Percentiles rank a stretch among this genome's conserved stretches.
These are phyloP conservation scores for Aureobasidium sp. DNA, from an alignment of 2,329 filamentous ascomycete genomes.

Conservation along the genomic window DNA sequence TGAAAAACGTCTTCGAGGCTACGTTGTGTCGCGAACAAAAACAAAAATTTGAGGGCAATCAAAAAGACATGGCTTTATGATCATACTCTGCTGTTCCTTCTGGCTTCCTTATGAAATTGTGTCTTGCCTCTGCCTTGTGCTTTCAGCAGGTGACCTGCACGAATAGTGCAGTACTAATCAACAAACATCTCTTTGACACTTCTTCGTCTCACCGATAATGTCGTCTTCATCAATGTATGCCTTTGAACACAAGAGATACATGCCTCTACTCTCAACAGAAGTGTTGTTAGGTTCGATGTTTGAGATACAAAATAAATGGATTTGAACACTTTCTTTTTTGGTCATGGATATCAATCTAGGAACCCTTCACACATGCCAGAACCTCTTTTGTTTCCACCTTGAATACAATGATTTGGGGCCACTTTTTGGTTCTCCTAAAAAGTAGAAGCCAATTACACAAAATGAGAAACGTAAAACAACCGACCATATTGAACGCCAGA, in stretches of 20 bases:
- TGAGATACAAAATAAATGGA: background rate
- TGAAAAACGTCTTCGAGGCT: conserved; percentile 13
- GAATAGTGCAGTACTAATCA: background rate
- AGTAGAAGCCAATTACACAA: background rate
- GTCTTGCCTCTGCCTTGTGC: background rate
- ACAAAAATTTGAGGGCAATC: conserved; percentile 4
- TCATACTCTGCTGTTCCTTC: background rate
- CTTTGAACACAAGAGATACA: background rate
- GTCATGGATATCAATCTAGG: conserved; percentile 1
- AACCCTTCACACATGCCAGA: background rate
- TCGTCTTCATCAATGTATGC: background rate
- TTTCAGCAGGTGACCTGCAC: background rate
- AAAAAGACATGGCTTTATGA: conserved; percentile 15
- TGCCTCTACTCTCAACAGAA: background rate
- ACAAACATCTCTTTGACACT: too few relatives aligned
- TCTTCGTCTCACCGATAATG: background rate
- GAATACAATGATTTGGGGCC: background rate
- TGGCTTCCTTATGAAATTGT: background rate
- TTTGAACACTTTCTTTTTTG: background rate
- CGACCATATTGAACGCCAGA: conserved; percentile 11
- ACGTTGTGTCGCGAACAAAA: conserved; percentile 13
- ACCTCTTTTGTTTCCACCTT: background rate
- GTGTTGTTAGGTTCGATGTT: background rate
- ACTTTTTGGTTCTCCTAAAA: background rate
- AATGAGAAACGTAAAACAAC: background rate